A percentile compares a stretch with the other conserved stretches of the same genome.
These are phyloP conservation scores for Tetrahymena thermophila DNA, from an alignment of 73 alveolate genomes.

Conservation along the genomic window DNA sequence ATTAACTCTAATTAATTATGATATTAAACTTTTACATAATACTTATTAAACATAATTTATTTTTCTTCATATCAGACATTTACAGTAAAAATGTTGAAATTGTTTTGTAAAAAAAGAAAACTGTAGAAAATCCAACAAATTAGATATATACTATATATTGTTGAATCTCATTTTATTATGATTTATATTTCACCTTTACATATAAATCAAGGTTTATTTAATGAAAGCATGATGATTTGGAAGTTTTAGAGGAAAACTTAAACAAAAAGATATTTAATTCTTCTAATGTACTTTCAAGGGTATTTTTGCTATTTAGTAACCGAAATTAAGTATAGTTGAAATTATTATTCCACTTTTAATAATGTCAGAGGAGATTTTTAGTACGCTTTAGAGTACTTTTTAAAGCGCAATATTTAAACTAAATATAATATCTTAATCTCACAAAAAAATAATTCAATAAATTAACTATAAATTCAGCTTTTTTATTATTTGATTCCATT, in stretches of 20 bases:
- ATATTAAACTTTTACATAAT: neutral
- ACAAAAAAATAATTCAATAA: too few relatives aligned
- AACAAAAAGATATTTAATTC: neutral
- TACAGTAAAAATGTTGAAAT: neutral
- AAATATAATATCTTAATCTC: too few relatives aligned
- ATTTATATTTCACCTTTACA: too few relatives aligned
- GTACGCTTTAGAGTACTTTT: neutral
- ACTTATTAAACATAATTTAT: too few relatives aligned
- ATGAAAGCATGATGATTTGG: neutral
- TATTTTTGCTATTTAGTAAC: neutral
- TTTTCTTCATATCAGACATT: neutral
- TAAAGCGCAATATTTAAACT: too few relatives aligned
- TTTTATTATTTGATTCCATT: neutral
- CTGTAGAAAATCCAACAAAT: too few relatives aligned
- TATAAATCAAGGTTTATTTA: too few relatives aligned
- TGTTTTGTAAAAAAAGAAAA: too few relatives aligned
- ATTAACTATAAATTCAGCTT: too few relatives aligned
- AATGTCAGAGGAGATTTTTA: neutral
- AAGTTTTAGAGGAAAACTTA: neutral
- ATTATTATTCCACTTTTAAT: neutral
- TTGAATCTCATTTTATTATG: neutral
- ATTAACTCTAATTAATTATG: neutral
- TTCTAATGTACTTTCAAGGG: neutral
- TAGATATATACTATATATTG: too few relatives aligned
- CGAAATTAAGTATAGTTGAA: neutral